phyloP scores from a whole-genome alignment of 2,329 filamentous ascomycete species.

The Hymenoscyphus linearis region DNA sequence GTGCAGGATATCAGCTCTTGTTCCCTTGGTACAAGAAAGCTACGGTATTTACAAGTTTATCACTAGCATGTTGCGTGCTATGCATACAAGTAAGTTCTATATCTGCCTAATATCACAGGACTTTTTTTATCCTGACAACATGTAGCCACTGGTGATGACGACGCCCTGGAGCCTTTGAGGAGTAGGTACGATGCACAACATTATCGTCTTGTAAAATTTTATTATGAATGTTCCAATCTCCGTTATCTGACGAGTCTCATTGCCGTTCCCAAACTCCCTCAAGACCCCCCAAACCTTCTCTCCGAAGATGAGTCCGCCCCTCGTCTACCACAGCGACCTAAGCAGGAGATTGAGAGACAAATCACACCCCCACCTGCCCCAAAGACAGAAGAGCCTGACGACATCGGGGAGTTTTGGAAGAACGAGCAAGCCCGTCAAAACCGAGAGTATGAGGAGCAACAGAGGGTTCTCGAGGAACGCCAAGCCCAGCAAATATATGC shows the following conservation, averaged over 20 bases:
- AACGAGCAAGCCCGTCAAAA: constrained; percentile 86
- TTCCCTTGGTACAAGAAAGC: constrained; percentile 92
- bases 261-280: constrained; percentile 89
- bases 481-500: constrained; percentile 75
- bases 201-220: constrained; percentile 93
- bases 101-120: neutral
- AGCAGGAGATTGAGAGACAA: constrained; percentile 62
- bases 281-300: constrained; percentile 86
- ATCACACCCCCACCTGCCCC: constrained; percentile 65
- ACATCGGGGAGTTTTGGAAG: constrained; percentile 98
- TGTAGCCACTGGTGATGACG: constrained; percentile 82
- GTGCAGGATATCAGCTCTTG: constrained; percentile 88
- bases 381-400: constrained; percentile 76
- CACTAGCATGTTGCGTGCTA: constrained; percentile 96
- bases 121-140: constrained; percentile 10
- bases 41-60: constrained; percentile 99
- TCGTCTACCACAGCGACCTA: constrained; percentile 75
- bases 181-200: constrained; percentile 92
- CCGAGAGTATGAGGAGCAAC: constrained; percentile 91
- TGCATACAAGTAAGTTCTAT: constrained; percentile 78
- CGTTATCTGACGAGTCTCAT: constrained; percentile 95
- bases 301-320: constrained; percentile 80
- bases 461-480: constrained; percentile 79
- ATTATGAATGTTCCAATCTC: constrained; percentile 97
- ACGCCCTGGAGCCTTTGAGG: constrained; percentile 82